phyloP scores from a whole-genome alignment of 768 basidiomycete genomes.

The Lactarius evosmus region DNA sequence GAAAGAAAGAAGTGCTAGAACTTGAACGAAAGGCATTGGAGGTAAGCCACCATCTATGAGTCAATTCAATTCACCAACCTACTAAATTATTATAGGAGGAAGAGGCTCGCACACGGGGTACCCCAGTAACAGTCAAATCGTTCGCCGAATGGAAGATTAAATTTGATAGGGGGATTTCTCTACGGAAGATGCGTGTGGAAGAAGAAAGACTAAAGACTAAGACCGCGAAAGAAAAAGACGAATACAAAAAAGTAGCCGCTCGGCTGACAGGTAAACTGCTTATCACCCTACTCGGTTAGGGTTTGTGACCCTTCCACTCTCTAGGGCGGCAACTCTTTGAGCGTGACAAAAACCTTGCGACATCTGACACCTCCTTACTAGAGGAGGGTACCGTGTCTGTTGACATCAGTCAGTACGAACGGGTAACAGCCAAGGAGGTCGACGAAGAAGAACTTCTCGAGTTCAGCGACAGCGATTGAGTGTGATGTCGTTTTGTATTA shows the following conservation, averaged over 20 bases:
- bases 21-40: constrained; percentile 71
- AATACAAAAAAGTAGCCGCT: constrained; percentile 59
- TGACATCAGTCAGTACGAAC: constrained; percentile 85
- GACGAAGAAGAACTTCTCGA: constrained; percentile 61
- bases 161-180: constrained; percentile 68
- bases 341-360: constrained; percentile 62
- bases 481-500: background rate
- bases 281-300: constrained; percentile 4
- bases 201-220: constrained; percentile 71
- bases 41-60: constrained; percentile 42
- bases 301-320: constrained; percentile 10
- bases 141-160: constrained; percentile 79
- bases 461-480: constrained; percentile 87
- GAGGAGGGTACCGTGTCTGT: constrained; percentile 89
- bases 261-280: constrained; percentile 66
- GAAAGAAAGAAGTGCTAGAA: constrained; percentile 62
- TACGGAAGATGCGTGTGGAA: constrained; percentile 63
- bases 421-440: constrained; percentile 54
- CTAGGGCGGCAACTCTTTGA: constrained; percentile 93
- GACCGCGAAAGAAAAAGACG: constrained; percentile 81
- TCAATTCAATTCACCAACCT: background rate
- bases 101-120: constrained; percentile 83
- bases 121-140: constrained; percentile 79
- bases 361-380: constrained; percentile 71
- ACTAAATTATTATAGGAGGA: constrained; percentile 57